Base-by-base conservation (phyloP, 768 basidiomycete genomes). In the Leucocoprinus birnbaumii region DNA sequence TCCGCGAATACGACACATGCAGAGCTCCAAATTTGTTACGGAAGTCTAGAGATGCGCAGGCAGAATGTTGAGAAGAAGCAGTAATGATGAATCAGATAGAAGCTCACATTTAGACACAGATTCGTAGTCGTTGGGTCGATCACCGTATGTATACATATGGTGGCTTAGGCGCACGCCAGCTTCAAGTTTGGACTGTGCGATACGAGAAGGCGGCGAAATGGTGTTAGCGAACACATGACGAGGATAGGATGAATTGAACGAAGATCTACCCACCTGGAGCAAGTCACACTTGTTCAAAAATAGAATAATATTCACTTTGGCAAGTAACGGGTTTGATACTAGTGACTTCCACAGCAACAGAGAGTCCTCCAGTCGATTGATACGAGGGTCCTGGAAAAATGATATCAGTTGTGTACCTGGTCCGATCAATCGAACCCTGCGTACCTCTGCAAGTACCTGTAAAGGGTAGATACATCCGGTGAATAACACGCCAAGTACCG, bases 271-370 rank as follows among this genome's bases (percentile, higher is more conserved):
- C 64, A 83, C 88, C 77, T 83, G 80, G 37, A 92, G 74, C 43
- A 92, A 75, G 66, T 93, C 91, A 57, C 81, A 82, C 70, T 92
- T 91, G 71, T 91, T 91, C 59, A 92, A 67, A 67, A 93, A 93
- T 60, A 92, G 76, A 16, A 94, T 81, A 58, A 94, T 82, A 68
- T 84, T 87, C 58, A 92, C 90, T 45, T 83, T 78, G 34, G 78
- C 75, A 27, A 94, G 80, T 9, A 93, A 72, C 63, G 79, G 86
- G 69, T 91, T 88, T 25, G 86, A 81, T 34, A 87, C 80, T 1
- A 93, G 80, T 0, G 74, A 70, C 64, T 80, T 84, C 91, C 91
- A 94, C 9, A 92, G 69, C 18, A 82, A 66, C 44, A 94, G 72
- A 0, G 90, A 89, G 68, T 94, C 91, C 62, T 92, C 87, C 26